A percentile compares a stretch with the other conserved stretches of the same genome.
phyloP scores from a whole-genome alignment of 2,329 filamentous ascomycete genomes.

The Fusarium annulatum region DNA sequence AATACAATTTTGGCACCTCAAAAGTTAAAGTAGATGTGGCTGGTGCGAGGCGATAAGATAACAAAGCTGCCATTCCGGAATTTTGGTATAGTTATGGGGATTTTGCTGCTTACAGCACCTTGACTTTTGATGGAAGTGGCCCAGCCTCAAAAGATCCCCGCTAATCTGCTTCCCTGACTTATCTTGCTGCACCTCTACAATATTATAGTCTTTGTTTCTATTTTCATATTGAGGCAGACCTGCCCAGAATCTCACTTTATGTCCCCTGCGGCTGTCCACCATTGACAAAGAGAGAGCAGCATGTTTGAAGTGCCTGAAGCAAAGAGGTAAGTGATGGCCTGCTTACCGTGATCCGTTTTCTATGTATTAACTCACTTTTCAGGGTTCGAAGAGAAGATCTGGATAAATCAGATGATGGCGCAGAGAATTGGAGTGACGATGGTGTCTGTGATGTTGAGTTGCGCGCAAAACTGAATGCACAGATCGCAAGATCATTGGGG shows the following conservation, averaged over 20 bases:
- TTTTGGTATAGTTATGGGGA: slow-evolving; percentile 22
- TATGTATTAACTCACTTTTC: slow-evolving; percentile 10
- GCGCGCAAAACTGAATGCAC: slow-evolving; percentile 59
- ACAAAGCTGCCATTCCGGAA: slow-evolving; percentile 22
- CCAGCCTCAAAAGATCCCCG: slow-evolving; percentile 9
- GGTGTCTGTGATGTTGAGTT: slow-evolving; percentile 53
- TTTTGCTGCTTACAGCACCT: slow-evolving; percentile 2
- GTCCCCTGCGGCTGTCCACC: background rate
- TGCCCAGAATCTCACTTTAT: slow-evolving; percentile 1
- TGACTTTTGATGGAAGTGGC: slow-evolving; percentile 25
- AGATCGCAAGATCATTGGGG: slow-evolving; percentile 59
- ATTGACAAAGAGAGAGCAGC: background rate
- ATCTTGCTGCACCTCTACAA: background rate
- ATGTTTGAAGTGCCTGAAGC: slow-evolving; percentile 49
- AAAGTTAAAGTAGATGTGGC: background rate
- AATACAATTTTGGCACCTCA: background rate
- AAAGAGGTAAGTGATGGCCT: slow-evolving; percentile 45
- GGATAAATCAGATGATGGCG: slow-evolving; percentile 50
- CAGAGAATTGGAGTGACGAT: slow-evolving; percentile 44
- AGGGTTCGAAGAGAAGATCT: slow-evolving; percentile 69
- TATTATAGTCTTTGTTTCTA: background rate
- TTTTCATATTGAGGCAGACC: background rate
- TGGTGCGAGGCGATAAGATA: slow-evolving; percentile 43
- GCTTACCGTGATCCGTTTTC: background rate
- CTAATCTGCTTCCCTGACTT: background rate